These are phyloP conservation scores for Pachysolen tannophilus DNA, from an alignment of 805 yeast genomes.

Conservation along the genomic window DNA sequence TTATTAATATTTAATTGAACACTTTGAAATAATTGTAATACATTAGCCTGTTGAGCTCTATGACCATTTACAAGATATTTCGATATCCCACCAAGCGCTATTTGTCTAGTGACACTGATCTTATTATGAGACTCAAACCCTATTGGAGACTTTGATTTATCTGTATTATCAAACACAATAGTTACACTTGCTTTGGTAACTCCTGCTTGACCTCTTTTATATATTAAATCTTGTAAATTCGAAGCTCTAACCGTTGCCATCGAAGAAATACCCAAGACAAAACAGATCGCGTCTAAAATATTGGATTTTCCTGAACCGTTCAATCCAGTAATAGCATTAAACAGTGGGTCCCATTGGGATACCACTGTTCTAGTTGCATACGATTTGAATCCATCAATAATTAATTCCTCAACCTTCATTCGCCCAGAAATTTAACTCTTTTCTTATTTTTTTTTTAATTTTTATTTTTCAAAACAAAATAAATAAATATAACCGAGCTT, in stretches of 20 bases:
- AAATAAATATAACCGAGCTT: too few species aligned
- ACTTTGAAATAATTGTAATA: conserved; percentile 82
- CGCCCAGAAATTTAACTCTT: too few species aligned
- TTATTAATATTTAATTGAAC: conserved; percentile 94
- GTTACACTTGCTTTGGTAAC: conserved; percentile 96
- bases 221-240: conserved; percentile 86
- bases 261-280: conserved; percentile 92
- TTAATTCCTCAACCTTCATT: conserved; percentile 96
- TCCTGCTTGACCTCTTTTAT: conserved; percentile 97
- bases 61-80: conserved; percentile 94
- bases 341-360: conserved; percentile 91
- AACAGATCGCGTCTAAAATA: conserved; percentile 93
- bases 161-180: conserved; percentile 85
- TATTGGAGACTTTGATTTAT: conserved; percentile 69
- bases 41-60: conserved; percentile 91
- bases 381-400: conserved; percentile 95
- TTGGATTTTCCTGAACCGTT: conserved; percentile 98
- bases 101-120: conserved; percentile 87
- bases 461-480: too few species aligned
- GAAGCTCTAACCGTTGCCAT: conserved; percentile 95
- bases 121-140: conserved; percentile 74
- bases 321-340: conserved; percentile 95
- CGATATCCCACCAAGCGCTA: conserved; percentile 84
- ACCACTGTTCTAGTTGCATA: conserved; percentile 96
- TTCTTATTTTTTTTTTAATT: too few species aligned